Evolutionary conservation across 371 early-diverging fungal genomes (phyloP), one percentile per base, ranked within the genome.

Genomic region (Rhizopus stolonifer): DNA sequence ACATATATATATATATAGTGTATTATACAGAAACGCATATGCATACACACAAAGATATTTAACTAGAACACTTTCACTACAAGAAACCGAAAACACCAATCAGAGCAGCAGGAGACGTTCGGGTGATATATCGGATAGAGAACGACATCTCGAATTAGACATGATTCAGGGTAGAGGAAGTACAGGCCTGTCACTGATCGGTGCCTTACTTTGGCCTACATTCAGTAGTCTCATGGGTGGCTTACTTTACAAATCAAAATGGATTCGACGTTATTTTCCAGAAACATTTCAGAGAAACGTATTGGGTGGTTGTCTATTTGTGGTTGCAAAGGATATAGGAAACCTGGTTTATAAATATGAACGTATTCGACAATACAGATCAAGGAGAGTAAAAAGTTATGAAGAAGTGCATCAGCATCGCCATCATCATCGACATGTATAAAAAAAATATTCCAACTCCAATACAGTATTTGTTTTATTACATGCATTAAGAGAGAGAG

Each of bases 301-400:
- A 4, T 44, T 82, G 2, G 83, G 86, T 33, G 86, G 84, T 0
- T 83, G 84, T 52, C 34, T 85, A 8, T 83, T 83, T 67, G 72
- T 85, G 1, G 66, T 85, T 0, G 60, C 66, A 19, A 85, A 83
- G 56, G 74, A 79, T 69, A 44, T 77, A 38, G 64, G 64, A 19
- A 67, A 58, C 52, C 49, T 74, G 2, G 18, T 74, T 9, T 74
- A 75, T 47, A 60, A 57, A 47, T 75, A 69, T 51, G 68, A 75
- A 44, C 48, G 61, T 29, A 64, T 75, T 8, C 61, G 65, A 0
- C 76, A 75, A 44, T 58, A 56, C 17, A 62, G 70, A 25, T 75
- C 76, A 10, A 61, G 76, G 9, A 63, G 69, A 23, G 62, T 75
- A 2, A 55, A 57, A 31, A 67, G 60, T 46, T 61, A 57, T 44